Evolutionary conservation across 2,329 filamentous ascomycete genomes (phyloP).

Genomic region (Cryoendolithus antarcticus): DNA sequence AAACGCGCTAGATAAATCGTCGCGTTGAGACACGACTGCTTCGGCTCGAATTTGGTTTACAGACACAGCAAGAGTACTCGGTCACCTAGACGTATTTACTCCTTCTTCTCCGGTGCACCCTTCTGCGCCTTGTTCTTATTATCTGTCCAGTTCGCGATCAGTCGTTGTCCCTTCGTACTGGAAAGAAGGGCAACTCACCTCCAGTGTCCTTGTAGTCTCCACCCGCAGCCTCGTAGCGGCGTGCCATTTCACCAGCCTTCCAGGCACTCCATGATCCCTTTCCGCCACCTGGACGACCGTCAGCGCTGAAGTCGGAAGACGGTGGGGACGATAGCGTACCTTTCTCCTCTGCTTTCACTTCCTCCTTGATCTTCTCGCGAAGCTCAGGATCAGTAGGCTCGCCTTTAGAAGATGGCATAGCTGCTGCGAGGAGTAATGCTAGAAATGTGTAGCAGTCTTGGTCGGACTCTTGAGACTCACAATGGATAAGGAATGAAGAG

Average conservation of each 20-base stretch:
- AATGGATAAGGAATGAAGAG: too few species aligned
- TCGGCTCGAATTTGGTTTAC: too few species aligned
- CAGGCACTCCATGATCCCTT: constrained; percentile 19
- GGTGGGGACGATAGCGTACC: constrained; percentile 8
- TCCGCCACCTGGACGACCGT: constrained; percentile 14
- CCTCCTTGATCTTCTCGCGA: constrained; percentile 22
- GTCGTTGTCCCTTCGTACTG: constrained; percentile 10
- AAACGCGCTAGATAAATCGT: too few species aligned
- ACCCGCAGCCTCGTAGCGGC: constrained; percentile 19
- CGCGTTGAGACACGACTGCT: too few species aligned
- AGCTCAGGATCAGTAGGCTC: constrained; percentile 22
- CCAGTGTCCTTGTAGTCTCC: constrained; percentile 22
- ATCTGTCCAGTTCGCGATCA: constrained; percentile 12
- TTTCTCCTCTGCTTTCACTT: constrained; percentile 22
- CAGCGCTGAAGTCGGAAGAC: not conserved
- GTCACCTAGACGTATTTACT: not conserved
- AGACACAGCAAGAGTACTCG: too few species aligned
- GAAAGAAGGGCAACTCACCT: too few species aligned
- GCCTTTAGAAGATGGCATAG: constrained; percentile 22
- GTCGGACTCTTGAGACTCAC: too few species aligned
- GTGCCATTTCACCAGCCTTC: constrained; percentile 21
- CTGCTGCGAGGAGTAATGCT: not conserved
- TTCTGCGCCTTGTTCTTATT: constrained; percentile 17
- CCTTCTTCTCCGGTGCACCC: constrained; percentile 23
- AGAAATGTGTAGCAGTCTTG: too few species aligned